Evolutionary conservation across 2,329 filamentous ascomycete species (phyloP).

Genomic region (Aspergillus spinulosporus): DNA sequence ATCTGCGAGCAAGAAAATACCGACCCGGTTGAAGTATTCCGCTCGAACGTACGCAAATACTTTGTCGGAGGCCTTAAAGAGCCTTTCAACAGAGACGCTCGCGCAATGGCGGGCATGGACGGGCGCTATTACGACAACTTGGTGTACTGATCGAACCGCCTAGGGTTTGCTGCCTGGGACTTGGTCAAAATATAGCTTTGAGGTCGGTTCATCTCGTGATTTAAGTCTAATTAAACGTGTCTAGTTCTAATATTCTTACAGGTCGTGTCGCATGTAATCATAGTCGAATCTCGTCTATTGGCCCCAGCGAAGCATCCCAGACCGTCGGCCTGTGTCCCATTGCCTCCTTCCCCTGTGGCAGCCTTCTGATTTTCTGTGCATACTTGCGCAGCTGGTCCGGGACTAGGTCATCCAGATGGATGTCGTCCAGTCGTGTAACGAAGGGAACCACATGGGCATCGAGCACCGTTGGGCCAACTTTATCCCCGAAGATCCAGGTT

Average conservation of each 20-base stretch:
- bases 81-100: constrained; percentile 49
- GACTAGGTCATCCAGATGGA: constrained; percentile 12
- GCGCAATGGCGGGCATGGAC: constrained; percentile 48
- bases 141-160: constrained; percentile 2
- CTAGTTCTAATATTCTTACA: constrained; percentile 4
- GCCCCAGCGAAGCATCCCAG: constrained; percentile 12
- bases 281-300: constrained; percentile 13
- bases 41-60: constrained; percentile 45
- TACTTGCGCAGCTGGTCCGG: constrained; percentile 10
- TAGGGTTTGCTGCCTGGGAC: not conserved
- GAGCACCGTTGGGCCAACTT: constrained; percentile 15
- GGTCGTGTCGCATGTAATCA: constrained; percentile 10
- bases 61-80: constrained; percentile 47
- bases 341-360: constrained; percentile 12
- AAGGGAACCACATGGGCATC: constrained; percentile 16
- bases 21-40: constrained; percentile 49
- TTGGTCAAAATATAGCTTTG: not conserved
- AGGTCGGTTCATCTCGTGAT: not conserved
- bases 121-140: constrained; percentile 43
- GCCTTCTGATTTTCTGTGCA: constrained; percentile 1
- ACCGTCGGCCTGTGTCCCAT: constrained; percentile 15
- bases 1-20: constrained; percentile 49
- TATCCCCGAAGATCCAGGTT: constrained; percentile 17
- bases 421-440: constrained; percentile 13
- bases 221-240: not conserved